Evolutionary conservation across 1,139 yeast genomes (phyloP).

Genomic region (Candida neerlandica): DNA sequence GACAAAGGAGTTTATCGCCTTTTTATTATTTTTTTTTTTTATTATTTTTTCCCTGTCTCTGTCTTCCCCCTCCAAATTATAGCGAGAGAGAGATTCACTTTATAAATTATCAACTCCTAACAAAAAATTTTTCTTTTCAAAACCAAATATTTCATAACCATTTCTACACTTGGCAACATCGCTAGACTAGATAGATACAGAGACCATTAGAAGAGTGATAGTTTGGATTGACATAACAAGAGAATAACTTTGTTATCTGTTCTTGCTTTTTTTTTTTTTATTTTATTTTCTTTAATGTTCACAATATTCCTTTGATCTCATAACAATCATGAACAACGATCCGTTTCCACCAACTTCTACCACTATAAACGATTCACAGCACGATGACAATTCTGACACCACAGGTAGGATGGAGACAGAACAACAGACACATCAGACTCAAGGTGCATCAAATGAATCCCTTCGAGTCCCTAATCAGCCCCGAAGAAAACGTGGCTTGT

Average conservation of each 20-base stretch:
- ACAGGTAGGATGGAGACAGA: not conserved
- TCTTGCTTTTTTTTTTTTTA: not conserved
- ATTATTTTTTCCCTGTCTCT: not conserved
- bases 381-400: not conserved
- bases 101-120: not conserved
- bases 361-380: not conserved
- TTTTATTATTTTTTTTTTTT: not conserved
- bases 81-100: no score
- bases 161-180: not conserved
- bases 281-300: not conserved
- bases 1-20: no score
- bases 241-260: not conserved
- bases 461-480: conserved; percentile 24
- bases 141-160: not conserved
- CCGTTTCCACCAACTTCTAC: not conserved
- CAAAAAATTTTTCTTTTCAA: not conserved
- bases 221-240: not conserved
- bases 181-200: not conserved
- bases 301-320: not conserved
- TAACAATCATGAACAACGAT: not conserved
- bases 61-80: not conserved
- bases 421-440: not conserved
- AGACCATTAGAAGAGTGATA: not conserved
- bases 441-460: not conserved
- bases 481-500: conserved; percentile 68